These are phyloP conservation scores for Daldinia childiae DNA, from an alignment of 495 filamentous ascomycete genomes.

Conservation along the genomic window DNA sequence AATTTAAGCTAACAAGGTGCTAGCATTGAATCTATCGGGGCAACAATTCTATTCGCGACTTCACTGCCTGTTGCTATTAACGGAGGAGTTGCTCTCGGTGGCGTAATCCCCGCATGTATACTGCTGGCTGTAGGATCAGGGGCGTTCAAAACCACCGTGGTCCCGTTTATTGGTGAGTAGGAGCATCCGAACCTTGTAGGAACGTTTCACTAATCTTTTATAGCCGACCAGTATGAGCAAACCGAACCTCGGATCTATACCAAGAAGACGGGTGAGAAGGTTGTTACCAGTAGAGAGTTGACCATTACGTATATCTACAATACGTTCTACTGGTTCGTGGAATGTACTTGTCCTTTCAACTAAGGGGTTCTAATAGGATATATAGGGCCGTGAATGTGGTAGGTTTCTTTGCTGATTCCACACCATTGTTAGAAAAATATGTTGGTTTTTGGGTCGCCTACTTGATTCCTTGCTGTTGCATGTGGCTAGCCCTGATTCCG, in stretches of 20 bases:
- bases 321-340: conserved; percentile 27
- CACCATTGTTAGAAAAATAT: conserved; percentile 38
- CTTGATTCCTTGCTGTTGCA: conserved; percentile 50
- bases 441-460: conserved; percentile 51
- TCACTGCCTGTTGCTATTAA: conserved; percentile 22
- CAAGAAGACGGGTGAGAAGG: conserved; percentile 24
- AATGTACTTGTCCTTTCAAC: not conserved
- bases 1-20: not conserved
- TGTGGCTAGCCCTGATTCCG: conserved; percentile 39
- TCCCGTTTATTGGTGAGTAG: conserved; percentile 29
- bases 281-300: conserved; percentile 8
- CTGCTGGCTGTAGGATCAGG: conserved; percentile 26
- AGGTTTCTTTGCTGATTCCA: conserved; percentile 21
- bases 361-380: not conserved
- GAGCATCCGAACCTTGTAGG: not conserved
- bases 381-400: conserved; percentile 20
- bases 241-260: conserved; percentile 9
- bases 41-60: conserved; percentile 26
- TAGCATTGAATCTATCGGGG: conserved; percentile 27
- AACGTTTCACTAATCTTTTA: not conserved
- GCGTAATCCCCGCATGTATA: conserved; percentile 15
- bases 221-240: conserved; percentile 27
- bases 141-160: conserved; percentile 17
- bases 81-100: conserved; percentile 16
- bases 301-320: conserved; percentile 33